A percentile compares a stretch with the other conserved stretches of the same genome.
These are phyloP conservation scores for Aspergillus candidus DNA, from an alignment of 2,329 filamentous ascomycete species.

Conservation along the genomic window DNA sequence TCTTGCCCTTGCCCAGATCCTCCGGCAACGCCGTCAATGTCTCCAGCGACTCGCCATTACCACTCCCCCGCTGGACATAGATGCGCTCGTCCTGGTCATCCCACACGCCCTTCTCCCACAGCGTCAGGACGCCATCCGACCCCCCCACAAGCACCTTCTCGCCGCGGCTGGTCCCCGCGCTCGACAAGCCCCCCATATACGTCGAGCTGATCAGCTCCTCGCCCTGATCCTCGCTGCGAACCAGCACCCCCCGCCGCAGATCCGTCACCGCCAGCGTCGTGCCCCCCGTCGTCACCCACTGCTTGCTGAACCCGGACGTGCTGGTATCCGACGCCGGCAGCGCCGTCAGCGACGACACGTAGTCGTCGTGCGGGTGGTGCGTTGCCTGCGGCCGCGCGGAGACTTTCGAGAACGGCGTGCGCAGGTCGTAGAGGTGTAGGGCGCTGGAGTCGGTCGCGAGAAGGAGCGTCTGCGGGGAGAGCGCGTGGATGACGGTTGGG, in stretches of 20 bases:
- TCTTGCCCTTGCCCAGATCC: constrained; percentile 56
- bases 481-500: constrained; percentile 73
- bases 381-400: constrained; percentile 66
- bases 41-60: constrained; percentile 73
- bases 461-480: constrained; percentile 82
- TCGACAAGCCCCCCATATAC: constrained; percentile 70
- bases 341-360: constrained; percentile 79
- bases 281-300: constrained; percentile 90
- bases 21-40: constrained; percentile 67
- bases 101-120: constrained; percentile 94
- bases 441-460: constrained; percentile 86
- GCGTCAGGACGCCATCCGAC: constrained; percentile 72
- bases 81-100: constrained; percentile 91
- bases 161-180: constrained; percentile 61
- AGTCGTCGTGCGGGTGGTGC: constrained; percentile 83
- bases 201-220: constrained; percentile 81
- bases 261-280: constrained; percentile 89
- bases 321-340: constrained; percentile 73
- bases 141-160: constrained; percentile 72
- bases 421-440: constrained; percentile 80
- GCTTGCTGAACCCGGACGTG: constrained; percentile 84
- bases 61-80: constrained; percentile 58
- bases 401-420: constrained; percentile 51
- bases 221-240: constrained; percentile 89
- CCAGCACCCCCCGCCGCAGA: constrained; percentile 74